A percentile compares a stretch with the other conserved stretches of the same genome.
Evolutionary conservation across 2,329 filamentous ascomycete species (phyloP).

Genomic region (Hymenoscyphus repandus): DNA sequence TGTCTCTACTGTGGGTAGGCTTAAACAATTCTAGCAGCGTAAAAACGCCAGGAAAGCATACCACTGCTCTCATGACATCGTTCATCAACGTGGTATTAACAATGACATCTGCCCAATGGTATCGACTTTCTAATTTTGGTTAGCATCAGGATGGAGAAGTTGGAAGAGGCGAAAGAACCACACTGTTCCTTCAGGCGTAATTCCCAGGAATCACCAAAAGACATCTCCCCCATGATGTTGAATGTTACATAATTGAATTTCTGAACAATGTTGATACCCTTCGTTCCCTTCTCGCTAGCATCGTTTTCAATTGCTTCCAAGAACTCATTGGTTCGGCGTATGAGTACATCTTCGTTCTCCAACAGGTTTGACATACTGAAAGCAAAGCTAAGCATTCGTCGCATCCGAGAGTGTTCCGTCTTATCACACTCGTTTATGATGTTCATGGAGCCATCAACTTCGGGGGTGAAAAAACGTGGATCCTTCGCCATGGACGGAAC

Average conservation of each 20-base stretch:
- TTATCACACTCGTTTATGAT: constrained; percentile 21
- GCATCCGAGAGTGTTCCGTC: constrained; percentile 20
- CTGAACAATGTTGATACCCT: constrained; percentile 14
- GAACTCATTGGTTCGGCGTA: constrained; percentile 15
- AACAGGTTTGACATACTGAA: constrained; percentile 19
- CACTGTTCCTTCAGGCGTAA: constrained; percentile 12
- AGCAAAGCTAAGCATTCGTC: constrained; percentile 19
- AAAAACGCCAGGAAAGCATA: constrained; percentile 16
- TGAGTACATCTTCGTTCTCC: constrained; percentile 19
- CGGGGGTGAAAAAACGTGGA: constrained; percentile 18
- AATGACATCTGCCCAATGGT: constrained; percentile 21
- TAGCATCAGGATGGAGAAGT: not conserved
- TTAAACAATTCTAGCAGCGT: constrained; percentile 13
- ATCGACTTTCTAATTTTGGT: constrained; percentile 11
- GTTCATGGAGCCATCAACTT: constrained; percentile 21
- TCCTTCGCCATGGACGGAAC: constrained; percentile 17
- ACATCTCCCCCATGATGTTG: constrained; percentile 21
- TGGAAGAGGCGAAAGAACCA: constrained; percentile 1
- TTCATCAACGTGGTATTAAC: constrained; percentile 22
- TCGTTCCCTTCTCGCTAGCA: constrained; percentile 5
- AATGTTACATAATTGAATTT: constrained; percentile 21
- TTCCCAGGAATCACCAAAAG: constrained; percentile 18
- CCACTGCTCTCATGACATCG: constrained; percentile 20
- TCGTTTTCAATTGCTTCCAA: constrained; percentile 4
- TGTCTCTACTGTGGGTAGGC: constrained; percentile 14